Evolutionary conservation across 108 stramenopile genomes (phyloP), one percentile per base, ranked within the genome.

Genomic region (Cyclotella baltica): DNA sequence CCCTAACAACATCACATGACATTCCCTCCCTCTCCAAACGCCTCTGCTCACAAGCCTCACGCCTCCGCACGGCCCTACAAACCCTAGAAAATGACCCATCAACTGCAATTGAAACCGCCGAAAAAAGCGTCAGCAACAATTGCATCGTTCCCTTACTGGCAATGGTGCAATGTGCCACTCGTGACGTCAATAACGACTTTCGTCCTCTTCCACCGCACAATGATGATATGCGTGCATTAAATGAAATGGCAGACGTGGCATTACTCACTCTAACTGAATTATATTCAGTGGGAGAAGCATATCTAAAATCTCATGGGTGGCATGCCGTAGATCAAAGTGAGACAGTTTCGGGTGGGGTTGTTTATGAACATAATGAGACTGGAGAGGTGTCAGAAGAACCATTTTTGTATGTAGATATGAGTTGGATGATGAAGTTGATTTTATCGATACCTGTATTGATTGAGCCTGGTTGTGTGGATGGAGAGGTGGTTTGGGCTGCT

Each of bases 401-500:
- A 33, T 5, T 31, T 5, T 13, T 37, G 20, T 10, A 36, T 37
- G 73, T 29, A 1, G 28, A 34, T 4, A 36, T 73, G 51, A 64
- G 47, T 61, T 73, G 73, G 73, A 40, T 63, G 46, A 48, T 62
- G 62, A 62, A 64, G 48, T 52, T 73, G 62, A 63, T 73, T 47
- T 34, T 73, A 6, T 73, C 73, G 46, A 73, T 73, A 36, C 73
- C 73, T 36, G 23, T 73, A 1, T 53, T 73, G 47, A 73, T 73
- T 52, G 50, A 50, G 27, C 73, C 73, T n/a, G 73, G 73, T 35
- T 64, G 61, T 36, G 61, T 63, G 51, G 35, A 73, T 63, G 73
- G 73, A 23, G 4, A 64, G 25, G 73, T 73, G 40, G 73, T 73
- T 11, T 73, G 73, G 73, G 73, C 73, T 22, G 73, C 73, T 52